Evolutionary conservation across 1,284 basidiomycete genomes (phyloP).

Genomic region (Marasmius sp.): DNA sequence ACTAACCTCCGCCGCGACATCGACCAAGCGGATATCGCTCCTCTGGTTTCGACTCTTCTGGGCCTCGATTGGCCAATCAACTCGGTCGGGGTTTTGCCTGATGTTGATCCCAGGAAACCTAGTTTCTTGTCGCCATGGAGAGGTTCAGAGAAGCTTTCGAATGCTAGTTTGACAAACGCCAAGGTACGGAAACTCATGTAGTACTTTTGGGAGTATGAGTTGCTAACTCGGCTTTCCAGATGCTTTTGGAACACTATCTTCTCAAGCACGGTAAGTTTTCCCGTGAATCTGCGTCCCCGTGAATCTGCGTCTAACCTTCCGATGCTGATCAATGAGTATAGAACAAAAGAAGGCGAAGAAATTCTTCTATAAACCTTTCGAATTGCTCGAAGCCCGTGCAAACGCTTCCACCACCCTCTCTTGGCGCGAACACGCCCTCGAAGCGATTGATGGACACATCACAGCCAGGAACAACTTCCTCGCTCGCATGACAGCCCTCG

Average conservation of each 20-base stretch:
- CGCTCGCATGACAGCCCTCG: conserved; percentile 49
- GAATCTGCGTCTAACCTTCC: not conserved
- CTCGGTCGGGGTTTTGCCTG: conserved; percentile 73
- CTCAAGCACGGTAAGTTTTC: conserved; percentile 73
- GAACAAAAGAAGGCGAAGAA: conserved; percentile 61
- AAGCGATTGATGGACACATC: conserved; percentile 47
- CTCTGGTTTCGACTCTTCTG: conserved; percentile 76
- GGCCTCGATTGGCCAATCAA: conserved; percentile 76
- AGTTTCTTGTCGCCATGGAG: conserved; percentile 50
- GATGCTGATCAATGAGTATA: conserved; percentile 27
- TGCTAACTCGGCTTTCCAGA: conserved; percentile 30
- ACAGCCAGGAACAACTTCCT: conserved; percentile 41
- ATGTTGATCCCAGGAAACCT: conserved; percentile 53
- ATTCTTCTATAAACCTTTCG: conserved; percentile 64
- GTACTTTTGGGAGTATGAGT: not conserved
- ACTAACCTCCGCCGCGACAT: conserved; percentile 69
- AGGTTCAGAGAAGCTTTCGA: conserved; percentile 43
- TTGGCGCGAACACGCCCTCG: conserved; percentile 28
- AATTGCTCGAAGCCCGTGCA: conserved; percentile 31
- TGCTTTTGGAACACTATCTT: conserved; percentile 79
- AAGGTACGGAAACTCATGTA: conserved; percentile 35
- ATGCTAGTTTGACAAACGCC: conserved; percentile 70
- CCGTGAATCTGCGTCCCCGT: too few species aligned
- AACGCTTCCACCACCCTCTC: conserved; percentile 19
- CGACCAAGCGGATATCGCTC: conserved; percentile 83